Conservation (phyloP, 164 flowering plant species). For the Cinnamomum chago region DNA sequence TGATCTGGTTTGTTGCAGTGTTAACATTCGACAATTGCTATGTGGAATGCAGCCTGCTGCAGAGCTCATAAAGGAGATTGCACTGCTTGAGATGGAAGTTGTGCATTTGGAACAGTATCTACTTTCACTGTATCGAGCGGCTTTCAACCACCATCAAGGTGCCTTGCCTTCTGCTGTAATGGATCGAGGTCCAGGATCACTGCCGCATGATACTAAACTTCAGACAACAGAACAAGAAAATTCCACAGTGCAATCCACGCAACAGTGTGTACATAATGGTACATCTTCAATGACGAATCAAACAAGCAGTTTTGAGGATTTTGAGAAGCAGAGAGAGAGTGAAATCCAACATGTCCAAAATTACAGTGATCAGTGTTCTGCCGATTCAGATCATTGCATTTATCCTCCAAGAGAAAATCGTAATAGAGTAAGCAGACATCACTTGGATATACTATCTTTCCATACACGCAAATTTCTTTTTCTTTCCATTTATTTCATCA, state of each 20-base stretch:
- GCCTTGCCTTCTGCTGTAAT: conserved; percentile 14
- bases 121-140: conserved; percentile 44
- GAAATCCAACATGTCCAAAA: conserved; percentile 8
- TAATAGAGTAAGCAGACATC: conserved; percentile 16
- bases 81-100: conserved; percentile 42
- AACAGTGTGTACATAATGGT: not conserved
- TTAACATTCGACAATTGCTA: not conserved
- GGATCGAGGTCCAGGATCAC: conserved; percentile 4
- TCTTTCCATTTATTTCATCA: not conserved
- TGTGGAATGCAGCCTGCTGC: conserved; percentile 32
- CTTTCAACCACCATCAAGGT: conserved; percentile 30
- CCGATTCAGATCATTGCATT: conserved; percentile 12
- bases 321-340: conserved; percentile 7
- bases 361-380: not conserved
- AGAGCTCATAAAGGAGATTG: conserved; percentile 42
- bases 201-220: conserved; percentile 2
- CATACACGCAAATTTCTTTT: not conserved
- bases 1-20: not conserved
- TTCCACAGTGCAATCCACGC: not conserved
- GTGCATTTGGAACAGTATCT: conserved; percentile 44
- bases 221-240: not conserved
- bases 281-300: conserved; percentile 1
- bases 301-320: conserved; percentile 8
- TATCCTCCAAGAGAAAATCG: conserved; percentile 12
- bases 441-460: not conserved